Conservation (phyloP, 805 yeast species). For the Yarrowia yakushimensis region DNA sequence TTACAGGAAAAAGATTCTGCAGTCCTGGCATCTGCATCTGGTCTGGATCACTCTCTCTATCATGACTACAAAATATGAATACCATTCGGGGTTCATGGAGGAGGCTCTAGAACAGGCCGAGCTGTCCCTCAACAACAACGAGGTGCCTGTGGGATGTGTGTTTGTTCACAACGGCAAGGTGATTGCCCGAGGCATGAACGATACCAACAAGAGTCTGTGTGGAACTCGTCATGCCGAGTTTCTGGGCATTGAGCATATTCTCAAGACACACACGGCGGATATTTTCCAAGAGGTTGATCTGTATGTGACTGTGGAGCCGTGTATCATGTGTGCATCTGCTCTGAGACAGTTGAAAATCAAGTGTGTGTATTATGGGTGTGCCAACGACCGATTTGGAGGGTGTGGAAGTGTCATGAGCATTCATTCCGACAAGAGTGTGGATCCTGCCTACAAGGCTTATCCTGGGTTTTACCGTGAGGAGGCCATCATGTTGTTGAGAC, state of each 20-base stretch:
- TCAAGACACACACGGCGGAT: conserved; percentile 37
- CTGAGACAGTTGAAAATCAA: conserved; percentile 73
- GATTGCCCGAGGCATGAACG: conserved; percentile 76
- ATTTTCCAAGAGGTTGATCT: conserved; percentile 56
- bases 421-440: conserved; percentile 44
- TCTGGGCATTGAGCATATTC: conserved; percentile 62
- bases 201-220: conserved; percentile 76
- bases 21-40: too few species aligned
- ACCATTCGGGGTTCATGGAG: conserved; percentile 36
- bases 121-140: conserved; percentile 60
- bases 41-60: too few species aligned
- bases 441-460: conserved; percentile 48
- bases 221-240: conserved; percentile 80
- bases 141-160: conserved; percentile 83
- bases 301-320: conserved; percentile 96
- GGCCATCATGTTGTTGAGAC: conserved; percentile 74
- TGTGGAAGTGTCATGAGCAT: conserved; percentile 80
- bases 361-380: conserved; percentile 83
- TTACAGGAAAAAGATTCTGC: not conserved
- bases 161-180: conserved; percentile 54
- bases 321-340: conserved; percentile 96
- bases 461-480: conserved; percentile 82
- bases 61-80: conserved; percentile 2
- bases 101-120: conserved; percentile 48
- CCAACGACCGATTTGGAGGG: conserved; percentile 94